Percentiles rank a stretch among this genome's conserved stretches.
These are phyloP conservation scores for Cladorrhinum sp. DNA, from an alignment of 2,329 filamentous ascomycete species.

Conservation along the genomic window DNA sequence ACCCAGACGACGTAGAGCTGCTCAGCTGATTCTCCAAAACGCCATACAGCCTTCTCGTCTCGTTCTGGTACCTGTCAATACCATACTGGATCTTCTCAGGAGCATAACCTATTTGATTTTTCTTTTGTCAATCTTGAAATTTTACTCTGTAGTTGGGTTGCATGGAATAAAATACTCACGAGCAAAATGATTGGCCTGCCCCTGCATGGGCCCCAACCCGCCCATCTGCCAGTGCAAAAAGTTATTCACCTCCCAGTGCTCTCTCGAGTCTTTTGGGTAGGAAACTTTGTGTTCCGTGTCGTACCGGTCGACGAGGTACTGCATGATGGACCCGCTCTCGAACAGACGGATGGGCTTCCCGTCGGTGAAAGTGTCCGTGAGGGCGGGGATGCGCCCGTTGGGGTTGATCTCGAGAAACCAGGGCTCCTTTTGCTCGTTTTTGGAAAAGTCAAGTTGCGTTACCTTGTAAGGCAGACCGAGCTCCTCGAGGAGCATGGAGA, in stretches of 20 bases:
- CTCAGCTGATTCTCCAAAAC: constrained; percentile 71
- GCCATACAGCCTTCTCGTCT: constrained; percentile 77
- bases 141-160: too few species aligned
- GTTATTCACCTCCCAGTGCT: constrained; percentile 76
- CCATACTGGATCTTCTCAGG: constrained; percentile 80
- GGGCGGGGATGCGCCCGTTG: constrained; percentile 84
- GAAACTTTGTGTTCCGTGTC: constrained; percentile 79
- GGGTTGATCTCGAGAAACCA: constrained; percentile 93
- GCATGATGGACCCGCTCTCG: constrained; percentile 78
- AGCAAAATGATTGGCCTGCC: constrained; percentile 78
- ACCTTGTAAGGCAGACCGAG: constrained; percentile 76
- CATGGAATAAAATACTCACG: constrained; percentile 43
- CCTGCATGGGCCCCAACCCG: constrained; percentile 80
- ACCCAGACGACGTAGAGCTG: constrained; percentile 53
- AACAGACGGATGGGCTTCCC: constrained; percentile 73
- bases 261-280: constrained; percentile 67
- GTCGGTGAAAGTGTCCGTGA: constrained; percentile 75
- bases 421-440: constrained; percentile 43
- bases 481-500: constrained; percentile 83
- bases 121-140: not conserved
- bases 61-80: constrained; percentile 76
- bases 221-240: constrained; percentile 75
- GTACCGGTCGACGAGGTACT: constrained; percentile 80
- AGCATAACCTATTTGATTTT: constrained; percentile 57
- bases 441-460: constrained; percentile 62